A percentile compares a stretch with the other conserved stretches of the same genome.
Evolutionary conservation across 306 rosid genomes (phyloP).

Genomic region (Corylus americana): DNA sequence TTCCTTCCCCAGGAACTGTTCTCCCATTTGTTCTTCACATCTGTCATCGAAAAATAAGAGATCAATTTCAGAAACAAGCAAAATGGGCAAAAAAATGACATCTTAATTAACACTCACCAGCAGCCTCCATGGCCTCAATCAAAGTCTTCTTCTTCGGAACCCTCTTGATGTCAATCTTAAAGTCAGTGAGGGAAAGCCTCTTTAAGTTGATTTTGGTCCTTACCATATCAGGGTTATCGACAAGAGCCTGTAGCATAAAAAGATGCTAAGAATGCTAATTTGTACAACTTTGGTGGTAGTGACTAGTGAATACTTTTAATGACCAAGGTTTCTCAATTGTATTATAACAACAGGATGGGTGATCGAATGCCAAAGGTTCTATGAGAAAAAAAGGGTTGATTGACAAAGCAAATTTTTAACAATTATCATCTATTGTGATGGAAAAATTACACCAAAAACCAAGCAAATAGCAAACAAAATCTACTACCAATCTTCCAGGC

Average conservation of each 20-base stretch:
- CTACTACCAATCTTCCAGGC: too few relatives aligned
- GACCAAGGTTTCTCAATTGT: neutral
- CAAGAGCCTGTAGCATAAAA: conserved; percentile 39
- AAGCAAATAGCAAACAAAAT: too few relatives aligned
- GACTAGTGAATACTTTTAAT: neutral
- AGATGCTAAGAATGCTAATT: neutral
- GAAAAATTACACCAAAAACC: too few relatives aligned
- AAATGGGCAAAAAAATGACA: neutral
- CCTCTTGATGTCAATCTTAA: conserved; percentile 48
- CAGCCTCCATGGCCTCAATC: conserved; percentile 49
- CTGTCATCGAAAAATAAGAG: conserved; percentile 24
- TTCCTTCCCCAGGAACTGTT: conserved; percentile 62
- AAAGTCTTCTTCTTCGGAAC: conserved; percentile 51
- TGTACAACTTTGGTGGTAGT: neutral
- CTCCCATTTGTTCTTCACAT: conserved; percentile 60
- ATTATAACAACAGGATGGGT: neutral
- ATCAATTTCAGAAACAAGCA: neutral
- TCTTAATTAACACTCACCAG: conserved; percentile 27
- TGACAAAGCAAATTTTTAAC: too few relatives aligned
- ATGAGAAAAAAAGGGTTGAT: too few relatives aligned
- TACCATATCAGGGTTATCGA: conserved; percentile 56
- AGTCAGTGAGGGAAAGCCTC: conserved; percentile 55
- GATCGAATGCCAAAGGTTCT: too few relatives aligned
- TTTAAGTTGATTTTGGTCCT: conserved; percentile 54
- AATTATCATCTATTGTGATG: too few relatives aligned